Base-by-base conservation (phyloP, 768 basidiomycete species). In the Leccinum rimulosum region DNA sequence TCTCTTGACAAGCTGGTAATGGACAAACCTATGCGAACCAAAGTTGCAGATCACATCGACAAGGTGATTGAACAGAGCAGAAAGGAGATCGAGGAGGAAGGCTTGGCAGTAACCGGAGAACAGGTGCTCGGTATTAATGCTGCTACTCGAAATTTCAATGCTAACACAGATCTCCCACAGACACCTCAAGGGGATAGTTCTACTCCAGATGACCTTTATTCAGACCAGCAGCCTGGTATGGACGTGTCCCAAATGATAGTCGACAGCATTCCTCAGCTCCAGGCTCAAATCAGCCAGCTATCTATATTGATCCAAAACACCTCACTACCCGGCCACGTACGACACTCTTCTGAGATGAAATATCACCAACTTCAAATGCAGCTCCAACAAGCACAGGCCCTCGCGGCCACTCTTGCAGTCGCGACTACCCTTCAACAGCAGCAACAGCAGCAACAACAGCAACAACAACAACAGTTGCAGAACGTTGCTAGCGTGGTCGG, bases 1-100 rank as follows among this genome's bases (percentile, higher is more conserved):
- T 94, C 91, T 36, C 77, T 98, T 67, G 95, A 97, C 79, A 92
- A 92, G 74, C 80, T 98, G 52, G 73, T 84, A 57, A 71, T 84
- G 68, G 95, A 98, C 76, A 90, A 87, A 70, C 86, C 86, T 38
- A 84, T 83, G 75, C 85, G 96, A 60, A 84, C 82, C 50, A 87
- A 81, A 66, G 92, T 95, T 47, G 75, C 77, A 55, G 89, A 89
- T 61, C 95, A 96, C 70, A 90, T 98, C 68, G 86, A 92, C 60
- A 85, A 80, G 66, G 83, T 82, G 63, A 85, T 93, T 54, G 90
- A 93, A 70, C 87, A 90, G 65, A 90, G 87, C 67, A 84, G 80
- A 71, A 85, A 80, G 66, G 87, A 88, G 66, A 80, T 54, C 12
- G 68, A 78, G 14, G 79, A 77, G 43, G 84, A 83, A 59, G 79